These are phyloP conservation scores for Apiospora malaysiana DNA, from an alignment of 2,329 filamentous ascomycete species.

Conservation along the genomic window DNA sequence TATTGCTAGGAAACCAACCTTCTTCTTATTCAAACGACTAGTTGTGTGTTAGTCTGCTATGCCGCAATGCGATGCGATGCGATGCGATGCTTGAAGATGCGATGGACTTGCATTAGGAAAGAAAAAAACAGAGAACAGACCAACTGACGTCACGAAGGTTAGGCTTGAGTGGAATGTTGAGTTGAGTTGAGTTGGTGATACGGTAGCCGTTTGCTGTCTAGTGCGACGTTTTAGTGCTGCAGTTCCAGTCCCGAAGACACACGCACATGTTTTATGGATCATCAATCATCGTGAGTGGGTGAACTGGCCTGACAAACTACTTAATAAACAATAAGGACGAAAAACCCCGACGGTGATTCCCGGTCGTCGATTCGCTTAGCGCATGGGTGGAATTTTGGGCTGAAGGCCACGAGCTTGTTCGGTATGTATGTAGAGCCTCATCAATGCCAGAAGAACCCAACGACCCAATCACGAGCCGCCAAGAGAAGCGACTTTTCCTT, in stretches of 20 bases:
- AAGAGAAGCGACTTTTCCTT: too few relatives aligned
- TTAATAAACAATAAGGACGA: neutral
- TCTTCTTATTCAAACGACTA: constrained; percentile 2
- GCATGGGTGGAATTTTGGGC: too few relatives aligned
- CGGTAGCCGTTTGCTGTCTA: constrained; percentile 2
- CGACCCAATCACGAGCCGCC: constrained; percentile 1
- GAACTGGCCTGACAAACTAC: neutral
- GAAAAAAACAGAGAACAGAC: neutral
- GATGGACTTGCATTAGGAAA: neutral
- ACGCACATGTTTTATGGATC: constrained; percentile 13
- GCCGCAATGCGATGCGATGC: neutral
- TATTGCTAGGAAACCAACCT: too few relatives aligned
- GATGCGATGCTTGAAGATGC: neutral
- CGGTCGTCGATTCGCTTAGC: neutral
- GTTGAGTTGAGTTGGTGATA: neutral
- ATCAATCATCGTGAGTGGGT: neutral
- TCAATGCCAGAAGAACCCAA: neutral
- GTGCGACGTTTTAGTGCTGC: neutral
- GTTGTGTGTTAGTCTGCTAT: neutral
- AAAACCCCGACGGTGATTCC: constrained; percentile 6
- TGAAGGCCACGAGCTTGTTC: neutral
- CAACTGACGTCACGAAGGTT: constrained; percentile 7
- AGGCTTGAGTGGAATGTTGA: neutral
- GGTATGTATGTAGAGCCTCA: constrained; percentile 5
- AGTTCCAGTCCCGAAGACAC: too few relatives aligned